Base-by-base conservation (phyloP, 1,284 basidiomycete genomes). In the Cutaneotrichosporon sp. region DNA sequence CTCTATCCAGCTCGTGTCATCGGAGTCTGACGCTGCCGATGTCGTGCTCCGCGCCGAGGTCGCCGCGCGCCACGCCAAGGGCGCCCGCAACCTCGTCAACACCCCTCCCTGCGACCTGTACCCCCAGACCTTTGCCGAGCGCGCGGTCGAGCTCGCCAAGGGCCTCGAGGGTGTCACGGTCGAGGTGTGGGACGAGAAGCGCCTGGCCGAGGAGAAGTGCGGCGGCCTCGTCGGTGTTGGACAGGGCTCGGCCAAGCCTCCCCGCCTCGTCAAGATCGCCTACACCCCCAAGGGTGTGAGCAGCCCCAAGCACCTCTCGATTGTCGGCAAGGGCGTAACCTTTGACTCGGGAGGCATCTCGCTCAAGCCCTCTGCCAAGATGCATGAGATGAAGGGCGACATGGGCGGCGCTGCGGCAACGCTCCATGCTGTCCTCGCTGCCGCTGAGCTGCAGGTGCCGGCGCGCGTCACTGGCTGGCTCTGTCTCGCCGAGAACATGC, bases 311-410 rank as follows among this genome's bases (percentile, higher is more conserved):
- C 63, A 64, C 62, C 50, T 67, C 36, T 31, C 66, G 11, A 60
- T 67, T 21, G 66, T 67, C 38, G 66, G 66, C 63, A 67, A 67
- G 62, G 66, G 66, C 30, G 50, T 67, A 40, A 67, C 66, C 14
- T 67, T 67, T 34, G 66, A 67, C 63, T 67, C 66, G 6, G 66
- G 66, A 26, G 66, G 66, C 38, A 47, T 67, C 21, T 64, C 63
- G 32, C 60, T 67, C 60, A 67, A 67, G 60, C 66, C 66, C 14
- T 49, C 49, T 10, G 52, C 66, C 38, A 62, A 61, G 57, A 67
- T 67, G 66, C 42, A 60, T 55, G 63, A 64, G 66, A 67, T 67
- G 66, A 67, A 67, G 66, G 61, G 63, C 40, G 66, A 67, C 63
- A 67, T 67, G 66, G 63, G 62, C 58, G 66, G 66, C 42, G 63